Evolutionary conservation across 352 stramenopile genomes (phyloP).

Genomic region (Pythium scleroteichum): DNA sequence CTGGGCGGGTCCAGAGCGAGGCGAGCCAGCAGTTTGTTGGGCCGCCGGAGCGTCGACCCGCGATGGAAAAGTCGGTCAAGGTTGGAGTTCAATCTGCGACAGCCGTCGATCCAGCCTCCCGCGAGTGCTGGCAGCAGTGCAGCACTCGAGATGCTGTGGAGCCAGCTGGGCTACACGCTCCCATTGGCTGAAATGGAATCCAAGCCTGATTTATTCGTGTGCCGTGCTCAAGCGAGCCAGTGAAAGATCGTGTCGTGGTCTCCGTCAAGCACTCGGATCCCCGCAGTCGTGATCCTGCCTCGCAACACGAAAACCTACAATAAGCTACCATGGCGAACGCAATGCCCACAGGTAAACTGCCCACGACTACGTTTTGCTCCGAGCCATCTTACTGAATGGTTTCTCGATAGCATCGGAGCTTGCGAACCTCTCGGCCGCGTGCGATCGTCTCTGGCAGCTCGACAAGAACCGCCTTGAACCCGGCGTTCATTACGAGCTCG

Average conservation of each 20-base stretch:
- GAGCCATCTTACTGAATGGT: not conserved
- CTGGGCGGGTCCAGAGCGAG: too few relatives aligned
- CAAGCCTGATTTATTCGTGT: slow-evolving; percentile 18
- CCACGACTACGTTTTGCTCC: too few relatives aligned
- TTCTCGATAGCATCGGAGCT: slow-evolving; percentile 45
- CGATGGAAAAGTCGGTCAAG: too few relatives aligned
- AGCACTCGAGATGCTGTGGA: too few relatives aligned
- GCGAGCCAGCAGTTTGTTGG: too few relatives aligned
- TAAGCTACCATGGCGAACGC: slow-evolving; percentile 39
- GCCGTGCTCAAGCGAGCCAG: not conserved
- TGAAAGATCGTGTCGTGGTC: slow-evolving; percentile 20
- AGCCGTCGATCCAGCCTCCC: too few relatives aligned
- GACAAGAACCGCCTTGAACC: slow-evolving; percentile 90
- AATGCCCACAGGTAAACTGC: slow-evolving; percentile 57
- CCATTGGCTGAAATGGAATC: slow-evolving; percentile 11
- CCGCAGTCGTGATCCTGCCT: not conserved
- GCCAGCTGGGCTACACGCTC: not conserved
- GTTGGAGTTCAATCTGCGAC: too few relatives aligned
- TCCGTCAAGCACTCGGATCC: not conserved
- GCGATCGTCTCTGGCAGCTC: slow-evolving; percentile 92
- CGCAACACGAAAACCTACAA: not conserved
- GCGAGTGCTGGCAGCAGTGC: too few relatives aligned
- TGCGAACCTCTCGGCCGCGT: slow-evolving; percentile 59
- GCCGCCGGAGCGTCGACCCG: too few relatives aligned
- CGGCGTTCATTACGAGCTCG: slow-evolving; percentile 91